Conservation (phyloP, 495 filamentous ascomycete species). For the Letharia columbiana region DNA sequence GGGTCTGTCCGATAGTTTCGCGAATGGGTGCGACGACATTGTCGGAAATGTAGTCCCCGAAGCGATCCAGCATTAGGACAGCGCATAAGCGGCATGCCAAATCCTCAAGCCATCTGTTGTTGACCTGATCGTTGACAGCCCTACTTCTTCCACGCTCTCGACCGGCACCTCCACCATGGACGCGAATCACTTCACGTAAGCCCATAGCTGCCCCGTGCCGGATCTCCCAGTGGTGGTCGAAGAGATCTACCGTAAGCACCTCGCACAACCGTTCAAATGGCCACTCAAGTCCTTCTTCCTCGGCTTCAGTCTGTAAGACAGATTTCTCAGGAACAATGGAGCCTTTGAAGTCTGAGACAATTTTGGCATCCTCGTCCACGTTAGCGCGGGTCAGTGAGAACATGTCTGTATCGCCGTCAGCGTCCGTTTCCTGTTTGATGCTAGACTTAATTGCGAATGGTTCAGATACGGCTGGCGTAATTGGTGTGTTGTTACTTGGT, state of each 20-base stretch:
- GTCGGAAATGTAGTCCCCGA: conserved; percentile 95
- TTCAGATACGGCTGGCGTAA: conserved; percentile 54
- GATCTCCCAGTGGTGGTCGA: conserved; percentile 91
- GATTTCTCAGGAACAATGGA: conserved; percentile 51
- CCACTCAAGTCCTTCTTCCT: conserved; percentile 79
- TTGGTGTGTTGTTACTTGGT: conserved; percentile 54
- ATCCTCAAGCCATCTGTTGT: conserved; percentile 83
- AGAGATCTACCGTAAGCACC: conserved; percentile 82
- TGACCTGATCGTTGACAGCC: conserved; percentile 66
- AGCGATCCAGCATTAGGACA: conserved; percentile 93
- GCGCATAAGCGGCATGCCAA: conserved; percentile 85
- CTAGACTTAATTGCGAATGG: conserved; percentile 61
- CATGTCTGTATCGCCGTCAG: conserved; percentile 57
- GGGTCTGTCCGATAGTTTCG: conserved; percentile 91
- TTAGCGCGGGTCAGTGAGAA: conserved; percentile 73
- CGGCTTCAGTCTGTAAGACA: conserved; percentile 55
- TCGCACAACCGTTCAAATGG: conserved; percentile 91
- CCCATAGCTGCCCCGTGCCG: conserved; percentile 97
- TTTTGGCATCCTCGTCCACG: conserved; percentile 78
- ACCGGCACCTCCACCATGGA: conserved; percentile 88
- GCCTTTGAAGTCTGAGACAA: conserved; percentile 95
- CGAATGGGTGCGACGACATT: conserved; percentile 93
- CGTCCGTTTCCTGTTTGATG: conserved; percentile 45
- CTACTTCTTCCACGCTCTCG: conserved; percentile 60
- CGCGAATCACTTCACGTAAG: conserved; percentile 80